Conservation (phyloP, 257 asterid genomes). For the Nicotiana paniculata region DNA sequence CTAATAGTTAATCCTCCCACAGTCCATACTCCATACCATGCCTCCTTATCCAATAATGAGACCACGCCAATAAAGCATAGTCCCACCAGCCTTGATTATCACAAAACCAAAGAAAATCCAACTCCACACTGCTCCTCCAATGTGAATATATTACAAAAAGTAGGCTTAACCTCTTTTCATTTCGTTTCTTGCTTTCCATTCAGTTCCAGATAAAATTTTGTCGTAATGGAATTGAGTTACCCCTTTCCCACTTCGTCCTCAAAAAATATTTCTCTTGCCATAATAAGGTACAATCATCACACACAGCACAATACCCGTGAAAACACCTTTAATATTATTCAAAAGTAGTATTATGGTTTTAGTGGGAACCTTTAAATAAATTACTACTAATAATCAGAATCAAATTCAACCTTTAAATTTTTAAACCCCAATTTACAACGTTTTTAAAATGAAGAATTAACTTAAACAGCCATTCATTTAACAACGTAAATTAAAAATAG, state of each 20-base stretch:
- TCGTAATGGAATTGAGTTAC: constrained; percentile 5
- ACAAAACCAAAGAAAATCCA: not conserved
- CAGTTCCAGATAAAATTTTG: constrained; percentile 2
- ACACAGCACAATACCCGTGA: not conserved
- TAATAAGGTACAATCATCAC: not conserved
- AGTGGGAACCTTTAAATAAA: constrained; percentile 14
- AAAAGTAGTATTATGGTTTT: not conserved
- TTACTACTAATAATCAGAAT: not conserved
- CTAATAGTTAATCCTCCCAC: not conserved
- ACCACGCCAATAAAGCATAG: not conserved
- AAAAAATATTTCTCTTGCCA: not conserved
- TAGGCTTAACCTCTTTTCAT: not conserved
- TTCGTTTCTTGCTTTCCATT: not conserved
- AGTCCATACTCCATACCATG: no score
- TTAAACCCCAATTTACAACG: no score
- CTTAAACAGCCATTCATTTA: no score
- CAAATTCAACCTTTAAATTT: not conserved
- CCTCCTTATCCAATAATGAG: not conserved
- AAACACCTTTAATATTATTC: not conserved
- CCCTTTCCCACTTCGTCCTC: constrained; percentile 1
- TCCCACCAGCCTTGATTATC: constrained; percentile 2
- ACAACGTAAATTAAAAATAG: no score
- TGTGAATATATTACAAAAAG: not conserved
- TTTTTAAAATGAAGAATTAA: not conserved
- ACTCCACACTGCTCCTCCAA: constrained; percentile 8